Conservation (phyloP, 805 yeast genomes). For the Monosporozyma yasuniensis region DNA sequence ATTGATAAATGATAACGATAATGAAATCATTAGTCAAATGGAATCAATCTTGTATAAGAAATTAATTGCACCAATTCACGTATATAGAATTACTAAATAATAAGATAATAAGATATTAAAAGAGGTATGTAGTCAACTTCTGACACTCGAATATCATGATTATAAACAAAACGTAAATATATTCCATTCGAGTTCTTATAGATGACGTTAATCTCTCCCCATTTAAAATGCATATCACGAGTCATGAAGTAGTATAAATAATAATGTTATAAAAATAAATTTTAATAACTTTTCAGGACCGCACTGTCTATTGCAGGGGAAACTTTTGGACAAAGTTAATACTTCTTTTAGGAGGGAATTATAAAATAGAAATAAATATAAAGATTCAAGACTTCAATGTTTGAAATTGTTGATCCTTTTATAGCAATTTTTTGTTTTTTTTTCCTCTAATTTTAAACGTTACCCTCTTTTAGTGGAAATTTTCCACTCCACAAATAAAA, state of each 20-base stretch:
- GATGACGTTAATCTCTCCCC: constrained; percentile 25
- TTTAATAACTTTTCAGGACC: constrained; percentile 13
- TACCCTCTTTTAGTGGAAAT: too few relatives aligned
- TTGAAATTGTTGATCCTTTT: neutral
- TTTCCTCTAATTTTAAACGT: too few relatives aligned
- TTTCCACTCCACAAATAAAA: too few relatives aligned
- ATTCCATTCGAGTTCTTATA: constrained; percentile 32
- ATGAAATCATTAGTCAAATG: neutral
- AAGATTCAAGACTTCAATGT: too few relatives aligned
- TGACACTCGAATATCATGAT: constrained; percentile 31
- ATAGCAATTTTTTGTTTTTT: neutral
- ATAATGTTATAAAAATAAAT: neutral
- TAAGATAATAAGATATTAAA: neutral
- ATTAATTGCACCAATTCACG: constrained; percentile 18
- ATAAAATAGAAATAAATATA: constrained; percentile 1
- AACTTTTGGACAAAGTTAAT: constrained; percentile 56
- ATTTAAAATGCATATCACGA: constrained; percentile 26
- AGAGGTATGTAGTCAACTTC: constrained; percentile 22
- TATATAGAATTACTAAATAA: neutral
- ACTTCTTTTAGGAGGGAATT: constrained; percentile 2
- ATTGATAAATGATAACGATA: constrained; percentile 13
- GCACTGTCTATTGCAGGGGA: constrained; percentile 68
- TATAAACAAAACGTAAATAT: neutral
- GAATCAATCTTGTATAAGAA: constrained; percentile 7
- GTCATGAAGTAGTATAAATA: constrained; percentile 12